Percentiles rank a stretch among this genome's conserved stretches.
These are phyloP conservation scores for Cenchrus fungigraminus DNA, from an alignment of 176 grass and related monocot species.

Conservation along the genomic window DNA sequence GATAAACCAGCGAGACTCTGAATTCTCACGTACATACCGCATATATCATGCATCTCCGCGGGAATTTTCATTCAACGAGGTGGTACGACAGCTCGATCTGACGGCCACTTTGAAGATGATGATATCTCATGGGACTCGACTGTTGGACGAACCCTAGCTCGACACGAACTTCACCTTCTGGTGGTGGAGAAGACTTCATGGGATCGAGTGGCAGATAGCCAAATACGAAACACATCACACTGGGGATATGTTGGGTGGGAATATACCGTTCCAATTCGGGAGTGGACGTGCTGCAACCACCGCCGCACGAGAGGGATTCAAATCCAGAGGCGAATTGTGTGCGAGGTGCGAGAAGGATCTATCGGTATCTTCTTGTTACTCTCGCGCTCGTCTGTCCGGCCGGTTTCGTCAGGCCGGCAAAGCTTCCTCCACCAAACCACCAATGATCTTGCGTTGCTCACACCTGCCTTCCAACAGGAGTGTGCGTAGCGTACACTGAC, in stretches of 20 bases:
- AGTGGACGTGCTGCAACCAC: background rate
- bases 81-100: background rate
- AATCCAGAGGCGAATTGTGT: background rate
- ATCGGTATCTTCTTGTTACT: background rate
- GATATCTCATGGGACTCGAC: background rate
- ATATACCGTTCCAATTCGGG: conserved; percentile 17
- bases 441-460: too few species aligned
- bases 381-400: conserved; percentile 26
- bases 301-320: background rate
- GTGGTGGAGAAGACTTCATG: background rate
- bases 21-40: background rate
- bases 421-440: background rate
- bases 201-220: background rate
- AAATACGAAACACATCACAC: background rate
- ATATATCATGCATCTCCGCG: background rate
- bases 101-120: background rate
- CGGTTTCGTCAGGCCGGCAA: conserved; percentile 8
- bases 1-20: background rate
- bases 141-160: background rate
- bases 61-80: background rate
- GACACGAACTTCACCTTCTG: background rate
- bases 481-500: background rate
- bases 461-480: too few species aligned
- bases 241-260: background rate
- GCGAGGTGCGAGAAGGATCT: background rate